phyloP scores from a whole-genome alignment of 2,329 filamentous ascomycete species.

The Fusarium devonianum region DNA sequence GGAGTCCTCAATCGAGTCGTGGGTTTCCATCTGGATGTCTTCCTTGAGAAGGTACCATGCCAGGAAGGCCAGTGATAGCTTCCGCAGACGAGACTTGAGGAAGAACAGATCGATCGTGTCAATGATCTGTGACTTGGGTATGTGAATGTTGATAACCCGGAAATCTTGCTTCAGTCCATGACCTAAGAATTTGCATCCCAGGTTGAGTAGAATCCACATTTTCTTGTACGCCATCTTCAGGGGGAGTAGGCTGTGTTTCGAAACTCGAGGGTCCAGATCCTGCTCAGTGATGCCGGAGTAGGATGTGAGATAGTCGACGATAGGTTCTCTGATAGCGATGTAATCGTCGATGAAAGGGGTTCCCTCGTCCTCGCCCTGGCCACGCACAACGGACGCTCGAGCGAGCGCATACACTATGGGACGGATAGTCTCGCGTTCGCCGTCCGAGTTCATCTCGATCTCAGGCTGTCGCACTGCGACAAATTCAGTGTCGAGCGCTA shows the following conservation, averaged over 20 bases:
- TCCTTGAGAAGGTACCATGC: constrained; percentile 92
- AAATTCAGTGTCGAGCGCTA: constrained; percentile 96
- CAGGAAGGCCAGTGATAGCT: constrained; percentile 87
- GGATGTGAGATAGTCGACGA: constrained; percentile 93
- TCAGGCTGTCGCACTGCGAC: constrained; percentile 92
- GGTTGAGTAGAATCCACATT: constrained; percentile 93
- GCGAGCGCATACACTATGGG: constrained; percentile 91
- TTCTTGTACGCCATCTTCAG: constrained; percentile 97
- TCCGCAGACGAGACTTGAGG: constrained; percentile 80
- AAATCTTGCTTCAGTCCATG: constrained; percentile 96
- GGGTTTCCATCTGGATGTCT: constrained; percentile 89
- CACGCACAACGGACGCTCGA: constrained; percentile 89
- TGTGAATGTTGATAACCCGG: constrained; percentile 96
- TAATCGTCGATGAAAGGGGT: constrained; percentile 97
- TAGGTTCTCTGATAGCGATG: constrained; percentile 86
- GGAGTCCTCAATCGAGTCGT: constrained; percentile 96
- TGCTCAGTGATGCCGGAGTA: constrained; percentile 90
- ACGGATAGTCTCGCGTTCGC: constrained; percentile 86
- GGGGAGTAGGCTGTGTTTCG: constrained; percentile 81
- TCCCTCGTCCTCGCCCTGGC: constrained; percentile 78
- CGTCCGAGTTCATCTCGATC: constrained; percentile 95
- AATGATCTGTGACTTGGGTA: constrained; percentile 87
- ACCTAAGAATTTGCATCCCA: constrained; percentile 92
- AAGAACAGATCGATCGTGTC: constrained; percentile 95
- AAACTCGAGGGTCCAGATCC: constrained; percentile 81